phyloP scores from a whole-genome alignment of 495 filamentous ascomycete genomes.

The Niebla homalea region DNA sequence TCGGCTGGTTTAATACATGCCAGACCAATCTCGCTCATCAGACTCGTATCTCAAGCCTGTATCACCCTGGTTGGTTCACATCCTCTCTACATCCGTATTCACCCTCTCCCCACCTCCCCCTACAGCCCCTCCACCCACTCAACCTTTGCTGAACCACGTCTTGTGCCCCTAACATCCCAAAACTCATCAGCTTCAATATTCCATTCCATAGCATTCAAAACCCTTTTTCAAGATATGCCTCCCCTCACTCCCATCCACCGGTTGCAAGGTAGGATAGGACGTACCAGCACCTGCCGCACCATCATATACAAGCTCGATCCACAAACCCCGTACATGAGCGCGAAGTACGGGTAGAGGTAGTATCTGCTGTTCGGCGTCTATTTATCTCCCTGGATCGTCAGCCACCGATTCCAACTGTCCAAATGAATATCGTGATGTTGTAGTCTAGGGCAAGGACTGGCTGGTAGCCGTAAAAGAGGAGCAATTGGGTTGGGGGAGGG shows the following conservation, averaged over 20 bases:
- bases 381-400: not conserved
- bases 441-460: not conserved
- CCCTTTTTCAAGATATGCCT: not conserved
- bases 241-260: not conserved
- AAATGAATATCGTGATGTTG: too few species aligned
- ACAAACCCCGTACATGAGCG: slow-evolving; percentile 50
- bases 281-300: slow-evolving; percentile 33
- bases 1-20: too few species aligned
- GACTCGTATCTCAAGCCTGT: too few species aligned
- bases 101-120: not conserved
- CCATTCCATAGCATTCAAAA: not conserved
- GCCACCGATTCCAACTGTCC: not conserved
- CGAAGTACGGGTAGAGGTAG: slow-evolving; percentile 62
- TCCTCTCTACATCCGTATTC: not conserved
- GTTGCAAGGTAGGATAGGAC: not conserved
- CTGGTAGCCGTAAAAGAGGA: not conserved
- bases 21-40: too few species aligned
- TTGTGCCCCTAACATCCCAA: slow-evolving; percentile 55
- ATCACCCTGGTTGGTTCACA: not conserved
- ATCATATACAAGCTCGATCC: slow-evolving; percentile 44
- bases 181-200: slow-evolving; percentile 2
- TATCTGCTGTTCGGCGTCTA: slow-evolving; percentile 50
- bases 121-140: not conserved
- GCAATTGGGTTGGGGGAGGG: not conserved
- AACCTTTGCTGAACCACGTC: slow-evolving; percentile 69